Base-by-base conservation (phyloP, 805 yeast genomes). In the Candida dajiaensis region DNA sequence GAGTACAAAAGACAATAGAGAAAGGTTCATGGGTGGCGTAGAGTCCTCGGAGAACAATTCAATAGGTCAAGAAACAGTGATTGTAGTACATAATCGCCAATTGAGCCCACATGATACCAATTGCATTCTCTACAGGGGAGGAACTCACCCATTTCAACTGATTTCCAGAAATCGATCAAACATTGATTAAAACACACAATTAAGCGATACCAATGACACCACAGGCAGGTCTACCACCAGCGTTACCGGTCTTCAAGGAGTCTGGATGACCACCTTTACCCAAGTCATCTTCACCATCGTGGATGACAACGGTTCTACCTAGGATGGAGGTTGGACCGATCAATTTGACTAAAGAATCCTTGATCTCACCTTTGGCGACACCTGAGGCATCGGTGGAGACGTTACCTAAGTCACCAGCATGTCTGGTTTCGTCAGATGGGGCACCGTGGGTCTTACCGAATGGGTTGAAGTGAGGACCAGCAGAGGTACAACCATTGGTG, bases 401-500 rank as follows among this genome's bases (percentile, higher is more conserved):
- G 80, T 94, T 94, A 70, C 99, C 99, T 69, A 94, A 76, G 70
- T 94, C 99, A 71, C 99, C 99, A 62, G 84, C 94, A 73, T 88
- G 96, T 74, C 92, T 80, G 51, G 53, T 69, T 55, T 76, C 81
- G 59, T 85, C 95, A 61, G 79, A 80, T 70, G 96, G 96, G 47
- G 90, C 89, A 74, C 97, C 97, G 68, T 89, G 97, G 56, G 79
- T 79, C 76, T 85, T 85, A 52, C 79, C 76, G 67, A 84, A 85
- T 57, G 97, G 97, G 79, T 90, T 84, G 80, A 89, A 89, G 74
- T 90, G 97, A 50, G 97, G 96, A 65, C 97, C 97, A 46, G 97
- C 97, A 56, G 96, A 87, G 50, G 96, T 92, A 76, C 99, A 94
- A 57, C 99, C 99, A 69, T 94, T 94, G 72, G 99, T 89, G 82